Percentiles rank a stretch among this genome's conserved stretches.
These are phyloP conservation scores for Hypoxylon sp. DNA, from an alignment of 2,329 filamentous ascomycete species.

Conservation along the genomic window DNA sequence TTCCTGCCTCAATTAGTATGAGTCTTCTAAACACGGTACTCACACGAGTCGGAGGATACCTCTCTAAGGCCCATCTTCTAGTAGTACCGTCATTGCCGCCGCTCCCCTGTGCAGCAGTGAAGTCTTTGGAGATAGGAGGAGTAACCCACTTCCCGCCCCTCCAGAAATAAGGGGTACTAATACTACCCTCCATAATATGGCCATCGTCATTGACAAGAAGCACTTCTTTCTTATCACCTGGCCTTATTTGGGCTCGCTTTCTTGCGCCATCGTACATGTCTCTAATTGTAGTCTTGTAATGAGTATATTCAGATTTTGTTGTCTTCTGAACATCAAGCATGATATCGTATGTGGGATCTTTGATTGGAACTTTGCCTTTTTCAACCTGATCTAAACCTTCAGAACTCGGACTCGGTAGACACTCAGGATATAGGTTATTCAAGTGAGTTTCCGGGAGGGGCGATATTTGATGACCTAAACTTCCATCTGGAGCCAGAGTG, in stretches of 20 bases:
- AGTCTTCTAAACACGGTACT: not conserved
- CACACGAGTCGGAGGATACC: slow-evolving; percentile 58
- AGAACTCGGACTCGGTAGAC: slow-evolving; percentile 64
- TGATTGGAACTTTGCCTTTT: slow-evolving; percentile 42
- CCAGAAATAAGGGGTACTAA: slow-evolving; percentile 87
- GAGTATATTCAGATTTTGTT: slow-evolving; percentile 75
- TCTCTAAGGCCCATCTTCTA: slow-evolving; percentile 84
- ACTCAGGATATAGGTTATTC: slow-evolving; percentile 69
- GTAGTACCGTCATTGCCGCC: slow-evolving; percentile 89
- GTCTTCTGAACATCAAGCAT: slow-evolving; percentile 62
- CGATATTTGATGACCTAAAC: slow-evolving; percentile 61
- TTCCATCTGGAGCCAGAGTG: slow-evolving; percentile 66
- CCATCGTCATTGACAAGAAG: slow-evolving; percentile 76
- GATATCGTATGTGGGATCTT: slow-evolving; percentile 59
- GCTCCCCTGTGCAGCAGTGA: slow-evolving; percentile 61
- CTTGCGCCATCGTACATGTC: slow-evolving; percentile 80
- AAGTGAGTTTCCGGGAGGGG: slow-evolving; percentile 43
- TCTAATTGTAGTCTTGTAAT: slow-evolving; percentile 87
- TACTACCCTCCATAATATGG: slow-evolving; percentile 87
- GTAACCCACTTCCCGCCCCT: slow-evolving; percentile 83
- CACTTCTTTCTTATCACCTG: slow-evolving; percentile 75
- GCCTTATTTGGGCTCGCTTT: slow-evolving; percentile 69
- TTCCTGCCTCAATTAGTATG: slow-evolving; percentile 56
- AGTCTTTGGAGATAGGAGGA: slow-evolving; percentile 71
- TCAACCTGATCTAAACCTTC: slow-evolving; percentile 35